These are phyloP conservation scores for Dalbergia oliveri DNA, from an alignment of 306 rosid species.

Conservation along the genomic window DNA sequence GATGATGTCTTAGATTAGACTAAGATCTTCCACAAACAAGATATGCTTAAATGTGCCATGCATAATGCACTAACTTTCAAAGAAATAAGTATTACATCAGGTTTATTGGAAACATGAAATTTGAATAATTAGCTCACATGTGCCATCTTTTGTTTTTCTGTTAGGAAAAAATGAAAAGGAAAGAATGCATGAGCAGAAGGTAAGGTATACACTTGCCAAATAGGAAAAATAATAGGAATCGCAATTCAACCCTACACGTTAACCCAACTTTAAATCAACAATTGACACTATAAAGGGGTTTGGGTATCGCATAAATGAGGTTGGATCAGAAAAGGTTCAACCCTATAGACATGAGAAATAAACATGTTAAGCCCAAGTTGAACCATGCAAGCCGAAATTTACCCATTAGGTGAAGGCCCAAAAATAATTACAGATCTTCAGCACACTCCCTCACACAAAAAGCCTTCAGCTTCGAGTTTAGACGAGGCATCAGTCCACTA, in stretches of 20 bases:
- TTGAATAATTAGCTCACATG: neutral
- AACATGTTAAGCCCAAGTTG: no score
- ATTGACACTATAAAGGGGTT: no score
- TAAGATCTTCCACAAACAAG: slow-evolving; percentile 23
- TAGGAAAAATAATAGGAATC: neutral
- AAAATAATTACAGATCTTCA: no score
- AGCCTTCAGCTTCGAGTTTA: no score
- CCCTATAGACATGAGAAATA: no score
- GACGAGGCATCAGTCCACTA: no score
- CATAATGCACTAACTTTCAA: slow-evolving; percentile 3
- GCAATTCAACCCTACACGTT: neutral
- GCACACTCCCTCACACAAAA: no score
- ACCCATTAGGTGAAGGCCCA: no score
- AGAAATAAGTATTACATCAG: slow-evolving; percentile 24
- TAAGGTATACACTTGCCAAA: neutral
- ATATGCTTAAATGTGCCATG: slow-evolving; percentile 17
- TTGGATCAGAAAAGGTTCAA: no score
- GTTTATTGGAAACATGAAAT: slow-evolving; percentile 8
- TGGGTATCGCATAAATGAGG: no score
- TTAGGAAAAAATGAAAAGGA: neutral
- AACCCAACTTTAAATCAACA: no score
- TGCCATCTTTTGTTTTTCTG: neutral
- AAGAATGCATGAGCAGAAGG: neutral
- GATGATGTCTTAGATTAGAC: slow-evolving; percentile 45
- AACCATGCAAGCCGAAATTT: no score